These are phyloP conservation scores for Neonectria coccinea DNA, from an alignment of 2,329 filamentous ascomycete species.

Conservation along the genomic window DNA sequence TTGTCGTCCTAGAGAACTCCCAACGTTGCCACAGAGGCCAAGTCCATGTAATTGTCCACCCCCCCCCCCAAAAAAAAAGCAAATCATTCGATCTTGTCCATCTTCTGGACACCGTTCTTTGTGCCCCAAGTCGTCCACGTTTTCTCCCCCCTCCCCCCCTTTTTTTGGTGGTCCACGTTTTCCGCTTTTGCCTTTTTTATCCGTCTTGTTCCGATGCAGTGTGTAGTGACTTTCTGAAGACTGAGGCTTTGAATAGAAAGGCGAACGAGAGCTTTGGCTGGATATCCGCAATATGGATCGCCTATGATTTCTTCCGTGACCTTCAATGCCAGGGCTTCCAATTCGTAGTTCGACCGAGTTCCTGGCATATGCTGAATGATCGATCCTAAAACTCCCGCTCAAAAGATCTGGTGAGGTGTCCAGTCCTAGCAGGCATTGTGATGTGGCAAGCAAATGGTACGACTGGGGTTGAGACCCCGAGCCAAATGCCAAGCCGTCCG, in stretches of 20 bases:
- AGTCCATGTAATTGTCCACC: slow-evolving; percentile 25
- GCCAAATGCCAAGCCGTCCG: slow-evolving; percentile 23
- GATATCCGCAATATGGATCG: slow-evolving; percentile 3
- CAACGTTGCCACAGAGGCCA: slow-evolving; percentile 24
- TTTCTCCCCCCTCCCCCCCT: background rate
- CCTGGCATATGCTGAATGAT: slow-evolving; percentile 18
- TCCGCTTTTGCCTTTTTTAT: slow-evolving; percentile 21
- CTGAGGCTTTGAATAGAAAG: slow-evolving; percentile 8
- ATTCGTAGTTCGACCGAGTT: background rate
- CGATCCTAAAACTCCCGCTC: slow-evolving; percentile 21
- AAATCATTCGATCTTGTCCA: slow-evolving; percentile 23
- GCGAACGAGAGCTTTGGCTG: background rate
- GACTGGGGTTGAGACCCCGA: slow-evolving; percentile 21
- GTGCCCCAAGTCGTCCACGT: background rate
- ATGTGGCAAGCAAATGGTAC: slow-evolving; percentile 20
- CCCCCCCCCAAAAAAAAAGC: background rate
- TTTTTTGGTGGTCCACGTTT: slow-evolving; percentile 14
- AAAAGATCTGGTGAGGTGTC: slow-evolving; percentile 14
- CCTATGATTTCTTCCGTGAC: slow-evolving; percentile 13
- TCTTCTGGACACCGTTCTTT: slow-evolving; percentile 17
- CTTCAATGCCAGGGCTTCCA: slow-evolving; percentile 5
- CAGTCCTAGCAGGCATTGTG: slow-evolving; percentile 13
- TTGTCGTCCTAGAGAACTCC: slow-evolving; percentile 40
- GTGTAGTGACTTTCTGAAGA: slow-evolving; percentile 2
- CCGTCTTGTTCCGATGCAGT: slow-evolving; percentile 3